Base-by-base conservation (phyloP, 2,329 filamentous ascomycete genomes). In the Bipolaris oryzae region DNA sequence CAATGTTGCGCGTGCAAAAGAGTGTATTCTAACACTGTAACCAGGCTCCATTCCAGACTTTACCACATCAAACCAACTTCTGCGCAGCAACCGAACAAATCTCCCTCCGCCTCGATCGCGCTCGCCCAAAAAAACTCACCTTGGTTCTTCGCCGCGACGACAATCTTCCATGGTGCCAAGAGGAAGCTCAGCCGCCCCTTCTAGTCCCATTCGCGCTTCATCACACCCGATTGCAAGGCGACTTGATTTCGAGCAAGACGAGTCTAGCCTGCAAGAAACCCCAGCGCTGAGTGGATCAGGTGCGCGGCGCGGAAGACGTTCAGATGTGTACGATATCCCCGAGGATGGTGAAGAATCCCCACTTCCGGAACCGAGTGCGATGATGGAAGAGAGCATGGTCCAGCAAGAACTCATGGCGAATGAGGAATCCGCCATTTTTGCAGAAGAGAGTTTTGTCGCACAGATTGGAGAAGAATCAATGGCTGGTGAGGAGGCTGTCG, bases 91-190 rank as follows among this genome's bases (percentile, higher is more conserved):
- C 60, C 62, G 64, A 34, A 70, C 76, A 25, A 70, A 80, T 73
- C 66, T 85, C 73, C 77, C 82, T 77, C 76, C 81, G 66, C 77
- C 78, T 55, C 73, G 77, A 72, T 75, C 82, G 77, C 84, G 64
- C 62, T 90, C 88, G 2, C 89, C 89, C 1, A 80, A 84, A 52
- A 90, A 89, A 74, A 88, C 87, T 3, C 77, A 82, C 33, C 79
- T 83, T 50, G 80, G 77, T 6, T 78, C 80, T 23, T 88, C 88
- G 0, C 86, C 88, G 23, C 82, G 85, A 59, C 82, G 83, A 53
- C 86, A 86, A 64, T 85, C 84, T 4, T 82, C 83, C 45, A 74
- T 88, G 50, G 83, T 80, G 28, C 84, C 81, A 42, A 77, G 78
- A 16, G 84, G 84, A 11, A 85, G 82, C 15, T 81, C 84, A 0